A percentile compares a stretch with the other conserved stretches of the same genome.
Conservation (phyloP, 352 stramenopile genomes). For the Thalassiosira exigua region DNA sequence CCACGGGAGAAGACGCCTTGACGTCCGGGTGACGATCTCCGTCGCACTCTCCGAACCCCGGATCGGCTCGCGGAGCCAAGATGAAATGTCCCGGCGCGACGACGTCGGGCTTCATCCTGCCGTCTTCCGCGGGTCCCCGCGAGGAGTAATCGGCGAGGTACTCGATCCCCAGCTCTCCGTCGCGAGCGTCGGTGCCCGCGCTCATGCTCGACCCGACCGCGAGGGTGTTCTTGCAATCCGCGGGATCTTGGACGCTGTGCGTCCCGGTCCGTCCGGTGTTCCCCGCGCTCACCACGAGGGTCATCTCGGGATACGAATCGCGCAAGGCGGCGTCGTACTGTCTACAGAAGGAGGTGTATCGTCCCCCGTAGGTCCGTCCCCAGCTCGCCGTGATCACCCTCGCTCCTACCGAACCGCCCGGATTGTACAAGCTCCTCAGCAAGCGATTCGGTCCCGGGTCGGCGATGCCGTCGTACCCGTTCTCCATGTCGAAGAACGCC, state of each 20-base stretch:
- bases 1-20: constrained; percentile 6
- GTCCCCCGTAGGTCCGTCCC: constrained; percentile 32
- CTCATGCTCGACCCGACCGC: constrained; percentile 44
- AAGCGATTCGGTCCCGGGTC: constrained; percentile 33
- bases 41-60: constrained; percentile 49
- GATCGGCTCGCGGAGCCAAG: constrained; percentile 48
- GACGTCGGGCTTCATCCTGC: constrained; percentile 75
- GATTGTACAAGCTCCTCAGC: constrained; percentile 39
- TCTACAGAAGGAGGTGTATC: constrained; percentile 35
- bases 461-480: constrained; percentile 23
- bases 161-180: constrained; percentile 36
- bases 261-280: constrained; percentile 38
- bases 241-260: constrained; percentile 48
- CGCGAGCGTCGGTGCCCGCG: constrained; percentile 25
- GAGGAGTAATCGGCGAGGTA: constrained; percentile 57
- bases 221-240: constrained; percentile 56
- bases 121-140: constrained; percentile 67
- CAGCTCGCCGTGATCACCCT: constrained; percentile 39
- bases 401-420: constrained; percentile 23
- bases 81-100: constrained; percentile 68
- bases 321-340: constrained; percentile 32
- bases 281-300: constrained; percentile 56
- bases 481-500: constrained; percentile 56
- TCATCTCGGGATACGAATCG: constrained; percentile 37
- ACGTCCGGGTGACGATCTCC: constrained; percentile 18